These are phyloP conservation scores for Vaccinium vitisidaea DNA, from an alignment of 148 eudicot genomes.

Conservation along the genomic window DNA sequence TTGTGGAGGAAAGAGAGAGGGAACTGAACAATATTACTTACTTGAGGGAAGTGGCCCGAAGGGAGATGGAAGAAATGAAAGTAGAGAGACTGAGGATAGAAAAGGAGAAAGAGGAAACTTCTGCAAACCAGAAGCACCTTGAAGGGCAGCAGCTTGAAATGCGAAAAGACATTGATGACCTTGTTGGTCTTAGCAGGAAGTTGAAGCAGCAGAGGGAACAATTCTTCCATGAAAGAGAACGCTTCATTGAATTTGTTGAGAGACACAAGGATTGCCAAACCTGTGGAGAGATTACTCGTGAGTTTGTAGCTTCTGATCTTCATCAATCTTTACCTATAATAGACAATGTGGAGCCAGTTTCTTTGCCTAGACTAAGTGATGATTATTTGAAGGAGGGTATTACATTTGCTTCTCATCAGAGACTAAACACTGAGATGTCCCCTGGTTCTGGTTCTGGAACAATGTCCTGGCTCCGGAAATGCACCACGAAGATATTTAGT, in stretches of 20 bases:
- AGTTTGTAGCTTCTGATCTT: slow-evolving; percentile 74
- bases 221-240: slow-evolving; percentile 76
- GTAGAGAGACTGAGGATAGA: slow-evolving; percentile 52
- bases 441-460: slow-evolving; percentile 55
- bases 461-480: slow-evolving; percentile 81
- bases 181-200: slow-evolving; percentile 68
- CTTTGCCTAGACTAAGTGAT: slow-evolving; percentile 64
- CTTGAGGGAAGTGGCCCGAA: slow-evolving; percentile 53
- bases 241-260: slow-evolving; percentile 74
- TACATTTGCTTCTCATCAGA: slow-evolving; percentile 26
- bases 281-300: slow-evolving; percentile 70
- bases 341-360: slow-evolving; percentile 48
- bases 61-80: slow-evolving; percentile 81
- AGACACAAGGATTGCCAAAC: slow-evolving; percentile 58
- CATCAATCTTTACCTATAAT: slow-evolving; percentile 56
- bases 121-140: slow-evolving; percentile 60
- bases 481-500: slow-evolving; percentile 67
- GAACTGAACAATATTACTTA: slow-evolving; percentile 59
- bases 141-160: slow-evolving; percentile 73
- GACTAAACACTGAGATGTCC: slow-evolving; percentile 37
- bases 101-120: slow-evolving; percentile 63
- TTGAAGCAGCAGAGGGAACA: slow-evolving; percentile 86
- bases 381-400: slow-evolving; percentile 51
- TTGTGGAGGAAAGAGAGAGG: slow-evolving; percentile 69
- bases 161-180: slow-evolving; percentile 80